Percentiles rank a stretch among this genome's conserved stretches.
phyloP scores from a whole-genome alignment of 192 early-diverging fungal species.

The Dissophora globulifera region DNA sequence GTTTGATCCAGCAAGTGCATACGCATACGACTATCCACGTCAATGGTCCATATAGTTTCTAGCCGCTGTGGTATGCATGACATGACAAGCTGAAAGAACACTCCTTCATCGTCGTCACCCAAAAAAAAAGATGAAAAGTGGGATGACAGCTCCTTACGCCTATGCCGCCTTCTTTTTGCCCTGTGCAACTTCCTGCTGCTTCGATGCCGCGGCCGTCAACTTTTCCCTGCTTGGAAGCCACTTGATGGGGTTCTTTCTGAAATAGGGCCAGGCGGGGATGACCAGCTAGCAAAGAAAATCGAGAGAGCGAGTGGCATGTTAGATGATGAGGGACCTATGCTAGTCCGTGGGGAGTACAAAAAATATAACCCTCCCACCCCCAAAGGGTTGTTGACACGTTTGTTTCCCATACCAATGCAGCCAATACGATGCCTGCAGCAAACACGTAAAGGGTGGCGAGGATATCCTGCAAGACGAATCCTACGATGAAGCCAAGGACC shows the following conservation, averaged over 20 bases:
- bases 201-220: conserved; percentile 1
- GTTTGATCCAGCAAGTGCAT: too few relatives aligned
- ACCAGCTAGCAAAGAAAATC: conserved; percentile 13
- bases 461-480: conserved; percentile 40
- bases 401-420: conserved; percentile 18
- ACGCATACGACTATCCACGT: too few relatives aligned
- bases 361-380: too few relatives aligned
- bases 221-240: conserved; percentile 48
- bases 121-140: too few relatives aligned
- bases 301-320: neutral
- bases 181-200: conserved; percentile 14
- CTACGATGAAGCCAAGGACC: conserved; percentile 41
- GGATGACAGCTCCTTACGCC: too few relatives aligned
- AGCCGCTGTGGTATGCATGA: too few relatives aligned
- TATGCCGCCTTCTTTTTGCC: conserved; percentile 14
- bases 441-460: conserved; percentile 36
- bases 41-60: too few relatives aligned
- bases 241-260: conserved; percentile 30
- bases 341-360: too few relatives aligned
- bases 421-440: conserved; percentile 29
- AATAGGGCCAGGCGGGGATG: conserved; percentile 48
- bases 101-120: too few relatives aligned
- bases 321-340: neutral
- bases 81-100: too few relatives aligned
- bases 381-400: too few relatives aligned